phyloP scores from a whole-genome alignment of 768 basidiomycete species.

The Rickenella mellea region DNA sequence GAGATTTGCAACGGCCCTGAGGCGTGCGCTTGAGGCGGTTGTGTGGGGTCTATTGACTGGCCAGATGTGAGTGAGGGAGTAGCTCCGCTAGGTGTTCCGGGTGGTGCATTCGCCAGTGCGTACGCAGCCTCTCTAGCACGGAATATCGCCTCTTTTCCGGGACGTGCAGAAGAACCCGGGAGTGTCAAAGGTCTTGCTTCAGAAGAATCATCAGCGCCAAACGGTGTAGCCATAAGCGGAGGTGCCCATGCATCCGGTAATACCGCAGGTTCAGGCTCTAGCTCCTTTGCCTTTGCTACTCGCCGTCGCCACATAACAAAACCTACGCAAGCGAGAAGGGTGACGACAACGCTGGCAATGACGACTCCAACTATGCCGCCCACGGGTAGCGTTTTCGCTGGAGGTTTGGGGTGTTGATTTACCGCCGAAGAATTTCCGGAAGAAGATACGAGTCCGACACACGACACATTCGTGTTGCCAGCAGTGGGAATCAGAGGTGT shows the following conservation, averaged over 20 bases:
- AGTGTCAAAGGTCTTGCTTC: too few species aligned
- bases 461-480: conserved; percentile 1
- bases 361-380: conserved; percentile 22
- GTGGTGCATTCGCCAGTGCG: background rate
- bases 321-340: conserved; percentile 16
- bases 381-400: conserved; percentile 11
- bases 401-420: conserved; percentile 5
- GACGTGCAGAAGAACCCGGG: too few species aligned
- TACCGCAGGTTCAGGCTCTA: background rate
- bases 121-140: conserved; percentile 12
- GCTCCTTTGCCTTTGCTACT: conserved; percentile 1
- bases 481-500: conserved; percentile 11
- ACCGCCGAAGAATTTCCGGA: background rate
- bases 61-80: background rate
- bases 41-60: background rate
- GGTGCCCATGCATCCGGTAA: conserved; percentile 3
- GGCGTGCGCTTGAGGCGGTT: background rate
- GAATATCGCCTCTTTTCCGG: too few species aligned
- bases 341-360: conserved; percentile 18
- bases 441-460: background rate
- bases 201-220: background rate
- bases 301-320: conserved; percentile 13
- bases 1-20: background rate
- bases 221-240: background rate
- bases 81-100: conserved; percentile 6